Evolutionary conservation across 176 grass and related monocot genomes (phyloP), one percentile per base, ranked within the genome.

Genomic region (Oryza glumipatula): DNA sequence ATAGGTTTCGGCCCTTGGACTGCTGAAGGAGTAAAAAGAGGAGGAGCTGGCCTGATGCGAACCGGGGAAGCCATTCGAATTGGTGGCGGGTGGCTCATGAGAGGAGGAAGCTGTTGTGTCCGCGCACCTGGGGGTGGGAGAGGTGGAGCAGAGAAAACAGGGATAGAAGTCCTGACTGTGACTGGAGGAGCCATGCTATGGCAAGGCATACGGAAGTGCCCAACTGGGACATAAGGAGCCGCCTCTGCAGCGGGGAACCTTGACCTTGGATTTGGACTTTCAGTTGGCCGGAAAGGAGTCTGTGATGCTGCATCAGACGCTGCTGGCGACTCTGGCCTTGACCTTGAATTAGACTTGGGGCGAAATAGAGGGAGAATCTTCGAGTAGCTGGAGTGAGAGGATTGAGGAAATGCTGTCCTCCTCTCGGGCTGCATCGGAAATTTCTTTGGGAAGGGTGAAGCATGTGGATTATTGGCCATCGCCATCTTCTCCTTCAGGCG

Each of bases 341-440:
- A 86, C 81, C 91, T 94, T 74, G 89, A 83, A 83, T 68, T 89
- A 16, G 81, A 89, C 85, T 91, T 96, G 35, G 84, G 94, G 5
- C 92, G 91, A 74, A 99, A 94, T 35, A 99, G 78, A 83, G 97
- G 97, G 16, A 99, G 90, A 70, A 99, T 99, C 87, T 96, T 99
- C 0, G 97, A 97, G 72, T 93, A 88, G 68, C 85, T 92, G 66
- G 90, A 88, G 76, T 86, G 91, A 63, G 88, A 86, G 39, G 91
- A 82, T 77, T 92, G 90, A 61, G 70, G 19, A 58, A 92, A 86
- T 44, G 89, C 76, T 58, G 90, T 83, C 73, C 88, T 95, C 60
- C 77, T 89, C 56, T 93, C 89, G 72, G 77, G 84, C 33, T 92
- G 94, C 81, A 96, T 86, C 3, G 97, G 97, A 65, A 99, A 99